Evolutionary conservation across 352 stramenopile genomes (phyloP).

Genomic region (Salisapilia sapeloensis): DNA sequence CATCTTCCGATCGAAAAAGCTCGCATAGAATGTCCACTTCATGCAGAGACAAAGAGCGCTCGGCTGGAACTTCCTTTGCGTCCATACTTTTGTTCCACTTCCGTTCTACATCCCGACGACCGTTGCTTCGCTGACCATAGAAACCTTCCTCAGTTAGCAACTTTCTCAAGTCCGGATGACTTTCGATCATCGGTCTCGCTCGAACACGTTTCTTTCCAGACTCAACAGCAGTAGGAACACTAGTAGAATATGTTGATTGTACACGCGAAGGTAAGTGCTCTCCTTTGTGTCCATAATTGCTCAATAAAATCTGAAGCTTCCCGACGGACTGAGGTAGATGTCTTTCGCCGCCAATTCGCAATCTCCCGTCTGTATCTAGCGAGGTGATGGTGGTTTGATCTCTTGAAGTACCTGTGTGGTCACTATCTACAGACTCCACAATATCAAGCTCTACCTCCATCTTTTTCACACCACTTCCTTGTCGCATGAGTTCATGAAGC

Average conservation of each 20-base stretch:
- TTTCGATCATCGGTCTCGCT: constrained; percentile 50
- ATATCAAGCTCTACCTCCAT: constrained; percentile 71
- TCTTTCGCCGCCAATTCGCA: no score
- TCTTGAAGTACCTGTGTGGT: background rate
- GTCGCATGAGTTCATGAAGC: constrained; percentile 76
- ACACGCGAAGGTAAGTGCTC: constrained; percentile 6
- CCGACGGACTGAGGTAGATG: constrained; percentile 18
- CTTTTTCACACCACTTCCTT: constrained; percentile 82
- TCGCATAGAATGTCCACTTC: constrained; percentile 48
- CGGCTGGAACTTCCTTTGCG: constrained; percentile 7
- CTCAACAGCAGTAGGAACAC: constrained; percentile 2
- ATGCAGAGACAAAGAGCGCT: constrained; percentile 26
- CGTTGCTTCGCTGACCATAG: constrained; percentile 11
- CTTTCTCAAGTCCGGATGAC: constrained; percentile 45
- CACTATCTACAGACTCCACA: constrained; percentile 11
- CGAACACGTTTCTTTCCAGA: constrained; percentile 46
- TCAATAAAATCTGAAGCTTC: constrained; percentile 75
- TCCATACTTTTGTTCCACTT: constrained; percentile 1
- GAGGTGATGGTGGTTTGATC: background rate
- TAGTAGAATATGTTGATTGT: constrained; percentile 1
- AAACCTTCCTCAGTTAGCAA: constrained; percentile 48
- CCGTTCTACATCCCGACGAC: background rate
- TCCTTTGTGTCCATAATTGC: constrained; percentile 70
- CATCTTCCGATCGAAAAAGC: constrained; percentile 13
- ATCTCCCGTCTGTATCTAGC: no score